Conservation (phyloP, 495 filamentous ascomycete species). For the Aspergillus bridgeri region DNA sequence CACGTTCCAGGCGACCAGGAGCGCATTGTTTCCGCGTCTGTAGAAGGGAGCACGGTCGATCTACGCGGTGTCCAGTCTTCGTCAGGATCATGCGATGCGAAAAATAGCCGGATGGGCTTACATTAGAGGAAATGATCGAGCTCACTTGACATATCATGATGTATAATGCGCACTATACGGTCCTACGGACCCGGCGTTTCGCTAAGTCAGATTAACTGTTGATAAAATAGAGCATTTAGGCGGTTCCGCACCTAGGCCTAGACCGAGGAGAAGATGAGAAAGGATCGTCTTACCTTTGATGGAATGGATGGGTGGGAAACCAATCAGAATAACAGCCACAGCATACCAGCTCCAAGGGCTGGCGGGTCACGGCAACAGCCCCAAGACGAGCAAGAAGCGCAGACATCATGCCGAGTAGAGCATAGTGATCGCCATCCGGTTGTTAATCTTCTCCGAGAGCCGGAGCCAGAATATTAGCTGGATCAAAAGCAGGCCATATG, state of each 20-base stretch:
- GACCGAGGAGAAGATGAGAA: not conserved
- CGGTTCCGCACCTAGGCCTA: not conserved
- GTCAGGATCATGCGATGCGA: not conserved
- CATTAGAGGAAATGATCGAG: conserved; percentile 13
- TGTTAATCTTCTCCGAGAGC: conserved; percentile 55
- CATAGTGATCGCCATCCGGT: conserved; percentile 37
- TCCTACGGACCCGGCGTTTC: conserved; percentile 34
- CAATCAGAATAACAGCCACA: conserved; percentile 19
- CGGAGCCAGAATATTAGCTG: conserved; percentile 52
- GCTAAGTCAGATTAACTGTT: conserved; percentile 22
- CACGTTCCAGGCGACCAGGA: conserved; percentile 16
- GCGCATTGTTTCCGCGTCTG: conserved; percentile 16
- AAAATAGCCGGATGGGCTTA: not conserved
- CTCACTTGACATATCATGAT: conserved; percentile 17
- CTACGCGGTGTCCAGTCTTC: not conserved
- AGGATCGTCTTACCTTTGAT: conserved; percentile 19
- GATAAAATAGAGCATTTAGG: not conserved
- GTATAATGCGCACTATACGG: conserved; percentile 25
- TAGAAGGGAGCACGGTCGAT: conserved; percentile 16
- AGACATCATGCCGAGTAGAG: conserved; percentile 56
- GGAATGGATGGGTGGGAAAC: conserved; percentile 26
- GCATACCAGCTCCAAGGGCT: conserved; percentile 17
- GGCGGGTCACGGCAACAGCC: conserved; percentile 10
- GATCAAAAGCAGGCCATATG: conserved; percentile 9
- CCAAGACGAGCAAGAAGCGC: conserved; percentile 35